Base-by-base conservation (phyloP, 208 protist species). In the Leishmania martiniquensis region DNA sequence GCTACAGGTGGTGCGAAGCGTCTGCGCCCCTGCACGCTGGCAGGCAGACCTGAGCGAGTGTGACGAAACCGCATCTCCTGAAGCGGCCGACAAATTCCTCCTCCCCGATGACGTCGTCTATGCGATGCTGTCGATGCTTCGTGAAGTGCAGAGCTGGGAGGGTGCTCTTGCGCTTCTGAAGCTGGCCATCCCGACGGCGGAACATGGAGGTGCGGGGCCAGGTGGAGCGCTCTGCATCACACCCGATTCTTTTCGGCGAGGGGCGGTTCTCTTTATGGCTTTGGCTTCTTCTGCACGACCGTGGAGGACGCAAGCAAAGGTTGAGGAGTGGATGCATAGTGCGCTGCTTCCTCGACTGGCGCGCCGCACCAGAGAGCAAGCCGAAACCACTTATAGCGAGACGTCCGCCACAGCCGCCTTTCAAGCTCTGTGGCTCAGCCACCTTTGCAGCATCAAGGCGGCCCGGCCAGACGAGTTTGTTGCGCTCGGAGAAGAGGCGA, bases 371-470 rank as follows among this genome's bases (percentile, higher is more conserved):
- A 34, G 32, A 5, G 15, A 57, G 62, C 13, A 22, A 15, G 20
- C 42, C 13, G 34, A 47, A 20, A 22, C 70, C 34, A 10, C 47
- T 6, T 71, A 71, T 9, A 25, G 47, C 17, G 75, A 55, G 32
- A 83, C 71, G 0, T 77, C 83, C 54, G 69, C 76, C 59, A 71
- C 75, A 5, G 83, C 80, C 63, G 88, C 87, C 1, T 71, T 79
- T 17, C 62, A 72, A 25, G 76, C 83, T 1, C 62, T 92, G 42
- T 96, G 89, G 86, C 69, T 90, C 0, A 75, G 77, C 10, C 85
- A 96, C 76, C 82, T 92, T 34, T 91, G 88, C 75, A 63, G 39
- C 7, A 70, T 94, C 6, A 93, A 91, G 55, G 77, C 80, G 39
- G 63, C 80, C 17, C 80, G 86, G 15, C 85, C 89, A 0, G 89